These are phyloP conservation scores for Trichoderma harzianum DNA, from an alignment of 2,329 filamentous ascomycete species.

Conservation along the genomic window DNA sequence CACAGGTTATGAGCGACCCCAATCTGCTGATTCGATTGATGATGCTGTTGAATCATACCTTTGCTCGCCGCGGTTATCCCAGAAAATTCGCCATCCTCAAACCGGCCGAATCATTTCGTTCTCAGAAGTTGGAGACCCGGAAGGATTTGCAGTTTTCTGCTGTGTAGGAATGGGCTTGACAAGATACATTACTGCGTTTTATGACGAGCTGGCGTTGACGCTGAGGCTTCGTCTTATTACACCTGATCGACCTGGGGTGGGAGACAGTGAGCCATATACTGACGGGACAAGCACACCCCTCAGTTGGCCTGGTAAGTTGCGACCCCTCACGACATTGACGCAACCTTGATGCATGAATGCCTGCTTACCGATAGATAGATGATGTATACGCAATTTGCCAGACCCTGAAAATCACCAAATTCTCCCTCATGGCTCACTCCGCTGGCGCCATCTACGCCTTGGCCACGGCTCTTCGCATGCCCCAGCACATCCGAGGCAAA, in stretches of 20 bases:
- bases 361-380: constrained; percentile 38
- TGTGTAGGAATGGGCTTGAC: constrained; percentile 98
- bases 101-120: constrained; percentile 89
- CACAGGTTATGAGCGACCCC: constrained; percentile 66
- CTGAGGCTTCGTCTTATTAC: constrained; percentile 88
- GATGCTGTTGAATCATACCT: constrained; percentile 84
- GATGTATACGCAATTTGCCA: constrained; percentile 95
- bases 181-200: constrained; percentile 93
- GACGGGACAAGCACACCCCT: constrained; percentile 82
- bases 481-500: constrained; percentile 88
- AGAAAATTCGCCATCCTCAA: constrained; percentile 81
- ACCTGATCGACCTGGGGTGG: constrained; percentile 88
- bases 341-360: neutral
- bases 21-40: constrained; percentile 82
- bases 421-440: constrained; percentile 93
- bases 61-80: constrained; percentile 76
- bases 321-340: neutral
- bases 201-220: constrained; percentile 88
- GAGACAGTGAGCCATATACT: constrained; percentile 81
- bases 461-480: constrained; percentile 91
- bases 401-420: constrained; percentile 86
- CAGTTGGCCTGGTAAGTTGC: constrained; percentile 79
- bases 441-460: constrained; percentile 97
- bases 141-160: constrained; percentile 89
- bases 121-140: constrained; percentile 90